Base-by-base conservation (phyloP, 805 yeast species). In the Nakazawaea peltata region DNA sequence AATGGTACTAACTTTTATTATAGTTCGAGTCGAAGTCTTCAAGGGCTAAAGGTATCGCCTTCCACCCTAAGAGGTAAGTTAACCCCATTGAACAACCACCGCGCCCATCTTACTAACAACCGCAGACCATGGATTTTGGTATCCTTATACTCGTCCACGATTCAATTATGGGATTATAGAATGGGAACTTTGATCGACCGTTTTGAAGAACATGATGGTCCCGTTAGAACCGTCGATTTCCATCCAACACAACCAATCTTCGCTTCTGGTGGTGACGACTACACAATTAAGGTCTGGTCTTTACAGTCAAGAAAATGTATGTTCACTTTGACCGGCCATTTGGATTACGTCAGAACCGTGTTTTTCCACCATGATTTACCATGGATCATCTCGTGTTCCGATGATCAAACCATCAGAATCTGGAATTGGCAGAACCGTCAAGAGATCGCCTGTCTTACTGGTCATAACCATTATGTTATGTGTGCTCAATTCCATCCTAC, bases 351-450 rank as follows among this genome's bases (percentile, higher is more conserved):
- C 40, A 76, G 99, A 56, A 83, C 94, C 13, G 97, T 86, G 16
- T 83, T 77, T 45, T 92, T 92, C 74, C 99, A 92, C 64, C 81
- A 77, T 49, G 96, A 87, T 56, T 69, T 92, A 55, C 99, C 99
- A 7, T 92, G 98, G 98, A 83, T 92, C 53, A 76, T 92, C 41
- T 81, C 96, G 18, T 79, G 92, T 42, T 85, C 96, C 30, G 99
- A 92, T 61, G 99, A 92, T 67, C 98, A 92, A 63, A 92, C 99
- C 22, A 87, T 94, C 45, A 74, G 99, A 57, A 90, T 92, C 46
- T 92, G 99, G 99, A 94, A 92, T 64, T 92, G 98, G 98, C 98
- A 94, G 67, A 88, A 88, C 57, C 78, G 98, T 49, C 90, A 87
- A 57, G 97, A 92, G 51, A 82, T 92, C 52, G 97, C 97, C 8